Conservation (phyloP, 192 early-diverging fungal genomes). For the Linnemannia schmuckeri region DNA sequence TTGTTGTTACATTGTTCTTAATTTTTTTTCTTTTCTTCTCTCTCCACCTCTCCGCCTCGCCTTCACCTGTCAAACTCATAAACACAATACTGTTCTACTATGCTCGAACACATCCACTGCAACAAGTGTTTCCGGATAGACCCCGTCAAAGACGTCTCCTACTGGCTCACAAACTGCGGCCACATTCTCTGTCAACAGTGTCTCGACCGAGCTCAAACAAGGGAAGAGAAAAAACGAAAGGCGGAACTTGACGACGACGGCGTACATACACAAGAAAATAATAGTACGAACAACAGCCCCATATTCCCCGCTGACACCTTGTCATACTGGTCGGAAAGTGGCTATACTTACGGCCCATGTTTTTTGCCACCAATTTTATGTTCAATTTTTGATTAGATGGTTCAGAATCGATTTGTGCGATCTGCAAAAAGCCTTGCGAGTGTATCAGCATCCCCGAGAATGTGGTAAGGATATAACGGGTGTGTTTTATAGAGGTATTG, state of each 20-base stretch:
- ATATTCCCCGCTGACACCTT: not conserved
- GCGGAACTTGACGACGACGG: not conserved
- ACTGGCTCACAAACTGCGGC: slow-evolving; percentile 36
- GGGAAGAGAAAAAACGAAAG: not conserved
- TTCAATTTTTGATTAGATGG: slow-evolving; percentile 7
- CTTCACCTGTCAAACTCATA: not conserved
- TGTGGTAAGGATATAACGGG: not conserved
- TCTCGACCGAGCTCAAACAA: slow-evolving; percentile 10
- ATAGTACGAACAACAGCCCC: not conserved
- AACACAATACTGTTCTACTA: not conserved
- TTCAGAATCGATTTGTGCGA: slow-evolving; percentile 8
- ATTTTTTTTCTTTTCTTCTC: not conserved
- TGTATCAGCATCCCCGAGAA: slow-evolving; percentile 14
- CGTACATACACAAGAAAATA: not conserved
- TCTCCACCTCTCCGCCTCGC: not conserved
- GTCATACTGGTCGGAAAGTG: not conserved
- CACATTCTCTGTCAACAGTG: slow-evolving; percentile 42
- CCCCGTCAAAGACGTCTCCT: not conserved
- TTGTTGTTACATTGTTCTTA: not conserved
- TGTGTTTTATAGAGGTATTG: not conserved
- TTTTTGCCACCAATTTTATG: slow-evolving; percentile 20
- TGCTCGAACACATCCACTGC: slow-evolving; percentile 42
- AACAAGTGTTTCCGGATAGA: slow-evolving; percentile 41
- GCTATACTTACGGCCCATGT: too few relatives aligned
- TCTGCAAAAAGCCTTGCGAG: slow-evolving; percentile 39